A percentile compares a stretch with the other conserved stretches of the same genome.
These are phyloP conservation scores for Begonia loranthoides DNA, from an alignment of 306 rosid genomes.

Conservation along the genomic window DNA sequence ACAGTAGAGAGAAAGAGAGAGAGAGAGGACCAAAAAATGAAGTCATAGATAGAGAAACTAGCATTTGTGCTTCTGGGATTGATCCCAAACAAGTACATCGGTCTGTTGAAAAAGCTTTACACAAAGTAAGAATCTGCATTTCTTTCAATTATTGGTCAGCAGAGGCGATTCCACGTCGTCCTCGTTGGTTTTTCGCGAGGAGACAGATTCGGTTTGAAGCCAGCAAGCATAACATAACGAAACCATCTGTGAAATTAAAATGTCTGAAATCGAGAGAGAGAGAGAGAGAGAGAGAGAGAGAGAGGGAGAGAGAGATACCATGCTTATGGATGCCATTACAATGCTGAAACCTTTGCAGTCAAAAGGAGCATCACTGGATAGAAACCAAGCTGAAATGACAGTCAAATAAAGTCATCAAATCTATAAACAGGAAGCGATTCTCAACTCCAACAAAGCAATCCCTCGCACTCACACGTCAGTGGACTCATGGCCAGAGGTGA, in stretches of 20 bases:
- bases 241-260: slow-evolving; percentile 27
- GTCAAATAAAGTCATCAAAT: background rate
- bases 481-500: slow-evolving; percentile 79
- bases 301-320: slow-evolving; percentile 27
- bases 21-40: too few species aligned
- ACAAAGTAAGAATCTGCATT: too few species aligned
- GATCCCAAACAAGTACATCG: too few species aligned
- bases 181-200: background rate
- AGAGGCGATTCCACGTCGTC: slow-evolving; percentile 36
- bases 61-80: too few species aligned
- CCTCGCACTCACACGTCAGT: slow-evolving; percentile 44
- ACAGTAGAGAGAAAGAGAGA: too few species aligned
- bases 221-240: slow-evolving; percentile 45
- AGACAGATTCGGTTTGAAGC: slow-evolving; percentile 12
- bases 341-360: slow-evolving; percentile 82
- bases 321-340: slow-evolving; percentile 51
- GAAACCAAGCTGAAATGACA: slow-evolving; percentile 54
- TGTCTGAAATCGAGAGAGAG: background rate
- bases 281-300: slow-evolving; percentile 4
- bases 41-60: too few species aligned
- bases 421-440: background rate
- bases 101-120: too few species aligned
- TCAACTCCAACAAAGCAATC: background rate
- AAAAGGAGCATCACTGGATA: slow-evolving; percentile 68
- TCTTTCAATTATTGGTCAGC: slow-evolving; percentile 11